phyloP scores from a whole-genome alignment of 2,329 filamentous ascomycete species.

The Trichoderma lentiforme region DNA sequence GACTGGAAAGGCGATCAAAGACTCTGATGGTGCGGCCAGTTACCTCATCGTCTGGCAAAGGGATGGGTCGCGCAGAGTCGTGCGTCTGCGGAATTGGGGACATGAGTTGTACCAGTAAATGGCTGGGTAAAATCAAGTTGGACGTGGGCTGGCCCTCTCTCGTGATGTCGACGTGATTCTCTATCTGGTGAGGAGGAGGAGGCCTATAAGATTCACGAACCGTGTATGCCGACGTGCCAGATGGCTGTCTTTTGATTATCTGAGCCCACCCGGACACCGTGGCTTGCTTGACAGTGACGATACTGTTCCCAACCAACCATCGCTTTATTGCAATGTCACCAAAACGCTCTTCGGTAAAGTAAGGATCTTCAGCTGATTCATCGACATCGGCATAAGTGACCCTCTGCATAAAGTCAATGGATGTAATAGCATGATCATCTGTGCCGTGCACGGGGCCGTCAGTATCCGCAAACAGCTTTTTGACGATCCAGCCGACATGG shows the following conservation, averaged over 20 bases:
- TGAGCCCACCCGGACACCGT: constrained; percentile 64
- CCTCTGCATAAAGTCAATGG: constrained; percentile 91
- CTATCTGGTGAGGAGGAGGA: constrained; percentile 55
- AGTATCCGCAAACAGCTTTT: constrained; percentile 76
- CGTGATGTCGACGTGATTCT: constrained; percentile 45
- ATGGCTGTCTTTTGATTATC: constrained; percentile 68
- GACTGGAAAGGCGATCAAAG: constrained; percentile 83
- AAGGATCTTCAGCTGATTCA: constrained; percentile 64
- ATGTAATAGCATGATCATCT: constrained; percentile 90
- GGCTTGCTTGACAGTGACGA: constrained; percentile 72
- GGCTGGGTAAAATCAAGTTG: constrained; percentile 66
- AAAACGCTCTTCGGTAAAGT: constrained; percentile 63
- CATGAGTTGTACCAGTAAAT: constrained; percentile 67
- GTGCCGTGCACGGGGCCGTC: constrained; percentile 66
- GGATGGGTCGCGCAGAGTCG: constrained; percentile 66
- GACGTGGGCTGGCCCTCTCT: constrained; percentile 52
- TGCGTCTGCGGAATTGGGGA: constrained; percentile 58
- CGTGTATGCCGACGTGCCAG: constrained; percentile 59
- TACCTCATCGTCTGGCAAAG: constrained; percentile 67
- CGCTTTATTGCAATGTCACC: constrained; percentile 64
- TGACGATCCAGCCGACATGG: constrained; percentile 87
- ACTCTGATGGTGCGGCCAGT: constrained; percentile 70
- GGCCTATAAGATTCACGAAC: constrained; percentile 59
- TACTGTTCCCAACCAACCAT: constrained; percentile 71
- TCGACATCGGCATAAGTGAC: constrained; percentile 82